Evolutionary conservation across 2,329 filamentous ascomycete genomes (phyloP).

Genomic region (Aureobasidium musti): DNA sequence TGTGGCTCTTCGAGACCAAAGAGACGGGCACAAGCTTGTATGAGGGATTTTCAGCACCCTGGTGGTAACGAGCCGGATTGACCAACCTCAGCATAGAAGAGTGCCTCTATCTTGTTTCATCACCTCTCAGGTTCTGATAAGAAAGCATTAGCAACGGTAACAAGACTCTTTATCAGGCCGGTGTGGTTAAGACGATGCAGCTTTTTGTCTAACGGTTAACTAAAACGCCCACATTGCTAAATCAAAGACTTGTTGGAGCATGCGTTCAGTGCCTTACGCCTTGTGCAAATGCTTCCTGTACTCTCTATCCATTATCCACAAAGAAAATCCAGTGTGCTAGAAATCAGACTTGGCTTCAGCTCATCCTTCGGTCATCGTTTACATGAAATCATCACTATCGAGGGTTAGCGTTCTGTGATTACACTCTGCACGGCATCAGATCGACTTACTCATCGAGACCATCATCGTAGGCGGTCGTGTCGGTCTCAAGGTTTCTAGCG

Average conservation of each 20-base stretch:
- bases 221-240: slow-evolving; percentile 17
- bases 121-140: too few species aligned
- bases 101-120: too few species aligned
- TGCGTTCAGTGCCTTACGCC: slow-evolving; percentile 21
- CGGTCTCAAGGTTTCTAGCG: slow-evolving; percentile 61
- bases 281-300: slow-evolving; percentile 10
- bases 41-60: too few species aligned
- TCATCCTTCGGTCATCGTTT: slow-evolving; percentile 42
- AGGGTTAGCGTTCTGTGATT: slow-evolving; percentile 31
- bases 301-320: slow-evolving; percentile 20
- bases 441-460: slow-evolving; percentile 76
- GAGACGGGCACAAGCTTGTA: too few species aligned
- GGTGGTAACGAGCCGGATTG: too few species aligned
- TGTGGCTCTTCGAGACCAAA: too few species aligned
- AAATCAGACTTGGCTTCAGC: neutral
- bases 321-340: slow-evolving; percentile 2
- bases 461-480: slow-evolving; percentile 78
- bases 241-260: slow-evolving; percentile 14
- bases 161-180: neutral
- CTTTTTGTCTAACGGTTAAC: slow-evolving; percentile 13
- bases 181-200: neutral
- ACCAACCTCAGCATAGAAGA: too few species aligned
- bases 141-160: too few species aligned
- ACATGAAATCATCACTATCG: slow-evolving; percentile 71
- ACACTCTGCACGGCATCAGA: slow-evolving; percentile 2